Base-by-base conservation (phyloP, 495 filamentous ascomycete species). In the Elasticomyces elasticus region DNA sequence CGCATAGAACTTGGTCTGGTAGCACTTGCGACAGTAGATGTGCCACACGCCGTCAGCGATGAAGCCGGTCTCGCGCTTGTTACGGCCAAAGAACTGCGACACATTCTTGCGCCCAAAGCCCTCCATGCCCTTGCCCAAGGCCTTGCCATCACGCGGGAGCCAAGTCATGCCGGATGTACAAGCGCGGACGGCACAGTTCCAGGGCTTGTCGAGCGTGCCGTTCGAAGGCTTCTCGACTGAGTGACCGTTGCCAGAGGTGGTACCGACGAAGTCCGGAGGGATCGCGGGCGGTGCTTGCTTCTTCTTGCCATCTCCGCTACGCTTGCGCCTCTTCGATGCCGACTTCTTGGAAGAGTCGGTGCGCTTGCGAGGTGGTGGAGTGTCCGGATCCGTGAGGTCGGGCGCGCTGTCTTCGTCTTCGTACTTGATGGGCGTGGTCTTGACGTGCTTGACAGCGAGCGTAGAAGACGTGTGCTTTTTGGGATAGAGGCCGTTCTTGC, bases 1-100 rank as follows among this genome's bases (percentile, higher is more conserved):
- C 12, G 10, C 19, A 33, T 56, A 60, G 42, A 40, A 28, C 11
- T 17, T 23, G 19, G 49, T 31, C 67, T 95, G 89, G 67, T 94
- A 95, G 61, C 91, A 85, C 62, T 90, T 92, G 0, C 89, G 77
- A 62, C 89, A 94, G 61, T 77, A 81, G 43, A 81, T 74, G 1
- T 75, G 53, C 62, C 77, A 82, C 45, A 83, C 75, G 0, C 75
- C 52, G 0, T 72, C 58, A 0, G 86, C 85, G 38, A 95, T 82
- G 3, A 70, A 67, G 15, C 81, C 76, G 0, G 89, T 94, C 37
- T 77, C 79, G 0, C 71, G 68, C 67, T 95, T 94, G 73, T 95
- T 94, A 12, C 89, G 78, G n/a, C 89, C 89, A 62, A 94, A 92
- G 54, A 90, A 74, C 57, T 95, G 86, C 0, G 85, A 89, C 27